Base-by-base conservation (phyloP, 1,284 basidiomycete genomes). In the Lentinula novae-zelandiae region DNA sequence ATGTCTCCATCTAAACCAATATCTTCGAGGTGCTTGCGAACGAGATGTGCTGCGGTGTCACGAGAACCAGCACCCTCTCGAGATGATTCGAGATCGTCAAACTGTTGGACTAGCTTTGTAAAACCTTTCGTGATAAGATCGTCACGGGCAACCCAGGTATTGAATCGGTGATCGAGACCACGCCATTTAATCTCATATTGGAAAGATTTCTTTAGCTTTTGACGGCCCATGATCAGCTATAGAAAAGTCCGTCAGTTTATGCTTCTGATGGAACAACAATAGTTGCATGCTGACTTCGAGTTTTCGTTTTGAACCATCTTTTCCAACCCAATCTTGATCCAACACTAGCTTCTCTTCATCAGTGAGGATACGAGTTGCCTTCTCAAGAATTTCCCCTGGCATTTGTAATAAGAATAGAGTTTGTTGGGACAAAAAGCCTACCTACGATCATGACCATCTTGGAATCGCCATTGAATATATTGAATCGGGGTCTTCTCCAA, bases 401-500 rank as follows among this genome's bases (percentile, higher is more conserved):
- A 62, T 55, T 48, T 57, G 49, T 15, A 67, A 58, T 57, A 62
- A 40, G 63, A 46, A 49, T 57, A 60, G 50, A 57, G 63, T 42
- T 65, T 48, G 60, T 51, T 13, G 53, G 64, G 20, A 62, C 57
- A 17, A 62, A 50, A 34, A 36, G 31, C 36, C 34, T 44, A 79
- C 87, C 66, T 82, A 88, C 96, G 92, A 81, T 99, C 96, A 75
- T 97, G 93, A 53, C 96, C 97, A 74, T 98, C 96, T 76, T 98
- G 96, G 86, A 96, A 99, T 70, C 96, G 92, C 96, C 96, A 99
- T 77, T 96, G 94, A 69, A 98, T 97, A 72, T 98, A 98, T 63
- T 90, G 90, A 63, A 96, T 93, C 20, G 95, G 93, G 8, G 95
- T 96, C 79, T 97, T 96, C 75, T 96, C 94, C 52, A 97, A 74